Evolutionary conservation across 2,329 filamentous ascomycete species (phyloP), one percentile per base, ranked within the genome.

Genomic region (Aulographum hederae): DNA sequence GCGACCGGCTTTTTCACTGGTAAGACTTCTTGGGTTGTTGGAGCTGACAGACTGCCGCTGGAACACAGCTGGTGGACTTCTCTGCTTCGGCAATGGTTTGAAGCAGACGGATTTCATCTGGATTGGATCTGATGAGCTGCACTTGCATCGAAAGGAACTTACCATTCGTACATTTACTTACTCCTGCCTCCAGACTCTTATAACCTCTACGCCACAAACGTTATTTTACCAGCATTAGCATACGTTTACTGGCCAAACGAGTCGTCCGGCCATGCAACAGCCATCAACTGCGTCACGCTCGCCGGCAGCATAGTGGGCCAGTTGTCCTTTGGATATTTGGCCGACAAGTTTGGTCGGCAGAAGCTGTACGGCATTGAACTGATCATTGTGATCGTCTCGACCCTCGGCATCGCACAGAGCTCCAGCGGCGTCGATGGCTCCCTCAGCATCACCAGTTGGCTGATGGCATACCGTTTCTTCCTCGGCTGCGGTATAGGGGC

Each of bases 401-500:
- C 52, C 2, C 47, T 56, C 37, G 43, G 54, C 14, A 39, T 56
- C 23, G 39, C 54, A 11, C 52, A 53, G 45, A 50, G 48, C 32
- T 55, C 52, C 2, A 45, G 41, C 28, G 47, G 49, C 3, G 45
- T 46, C 21, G 43, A 35, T 6, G 27, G 46, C 27, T 52, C 49
- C 30, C 54, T 54, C 50, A 37, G 37, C n/a, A 45, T 57, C 15
- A 43, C 41, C 4, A 49, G 46, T 13, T 57, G 53, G 53, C 42
- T 58, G 11, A 47, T 54, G 18, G 43, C 48, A 19, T 58, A 53
- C 54, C 38, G 53, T 16, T 46, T 49, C 6, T 37, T 57, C 13
- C 54, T 56, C 48, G 54, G 54, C 3, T 37, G 55, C 2, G 53
- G 53, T 2, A 56, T 56, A 13, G 46, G 45, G 20, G 72, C 67